Base-by-base conservation (phyloP, 1,284 basidiomycete species). In the Omphalotus olearius region DNA sequence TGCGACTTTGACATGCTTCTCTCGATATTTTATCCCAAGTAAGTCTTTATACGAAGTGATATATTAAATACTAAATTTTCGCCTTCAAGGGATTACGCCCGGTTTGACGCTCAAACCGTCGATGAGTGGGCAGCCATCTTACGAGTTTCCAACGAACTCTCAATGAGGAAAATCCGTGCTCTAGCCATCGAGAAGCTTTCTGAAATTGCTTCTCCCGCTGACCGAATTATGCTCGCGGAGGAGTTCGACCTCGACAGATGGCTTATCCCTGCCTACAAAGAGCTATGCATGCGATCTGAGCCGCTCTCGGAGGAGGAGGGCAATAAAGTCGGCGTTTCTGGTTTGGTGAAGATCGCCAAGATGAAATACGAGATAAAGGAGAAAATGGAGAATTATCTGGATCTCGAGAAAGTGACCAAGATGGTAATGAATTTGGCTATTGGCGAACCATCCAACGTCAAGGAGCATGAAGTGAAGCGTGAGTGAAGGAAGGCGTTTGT, bases 1-100 rank as follows among this genome's bases (percentile, higher is more conserved):
- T 35, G 35, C 16, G 54, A 55, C 5, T 49, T 55, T 23, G 50
- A 42, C n/a, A 20, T 25, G 16, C 47, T 55, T 9, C 37, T 55
- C n/a, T 41, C 46, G 14, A 45, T 55, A 6, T 51, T 55, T 26
- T 55, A 55, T 42, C 54, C 54, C 13, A 40, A 16, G 54, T 53
- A 45, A 53, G 45, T 33, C n/a, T 35, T 45, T 16, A 25, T 25
- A 17, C 23, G 40, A n/a, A 25, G n/a, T 26, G 26, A 30, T 30
- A 36, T 16, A 37, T n/a, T 30, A 5, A 26, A 13, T 11, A 26
- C 30, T 28, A 35, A 13, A 10, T 10, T n/a, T 35, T 11, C 4
- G 26, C 39, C 10, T 11, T 39, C 11, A 26, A 55, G 54, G 17
- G 44, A 51, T 14, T 50, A 35, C 25, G 42, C 50, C 7, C 37